A percentile compares a stretch with the other conserved stretches of the same genome.
phyloP scores from a whole-genome alignment of 2,329 filamentous ascomycete species.

The Trichoderma sp. region DNA sequence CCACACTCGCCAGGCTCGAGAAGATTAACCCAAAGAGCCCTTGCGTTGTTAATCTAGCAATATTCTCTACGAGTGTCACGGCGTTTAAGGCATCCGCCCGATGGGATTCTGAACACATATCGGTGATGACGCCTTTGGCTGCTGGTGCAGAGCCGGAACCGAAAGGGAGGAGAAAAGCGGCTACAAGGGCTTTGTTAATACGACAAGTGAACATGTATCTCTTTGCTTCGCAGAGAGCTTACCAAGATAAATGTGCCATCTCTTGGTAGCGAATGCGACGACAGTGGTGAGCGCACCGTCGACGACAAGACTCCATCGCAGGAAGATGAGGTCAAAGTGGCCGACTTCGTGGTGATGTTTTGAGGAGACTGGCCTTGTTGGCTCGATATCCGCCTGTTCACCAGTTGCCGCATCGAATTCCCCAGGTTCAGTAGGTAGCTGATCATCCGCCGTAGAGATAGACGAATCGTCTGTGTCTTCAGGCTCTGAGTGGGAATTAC shows the following conservation, averaged over 20 bases:
- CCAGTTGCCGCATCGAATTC: conserved; percentile 43
- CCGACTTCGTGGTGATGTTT: conserved; percentile 46
- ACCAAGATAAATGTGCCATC: conserved; percentile 68
- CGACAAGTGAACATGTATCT: not conserved
- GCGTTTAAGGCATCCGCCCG: conserved; percentile 66
- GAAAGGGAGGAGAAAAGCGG: conserved; percentile 63
- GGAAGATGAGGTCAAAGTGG: conserved; percentile 65
- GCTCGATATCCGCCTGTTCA: conserved; percentile 46
- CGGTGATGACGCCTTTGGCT: conserved; percentile 70
- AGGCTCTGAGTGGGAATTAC: not conserved
- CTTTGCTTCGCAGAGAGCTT: conserved; percentile 20
- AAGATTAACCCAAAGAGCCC: conserved; percentile 68
- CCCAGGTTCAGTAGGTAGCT: conserved; percentile 39
- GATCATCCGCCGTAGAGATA: not conserved
- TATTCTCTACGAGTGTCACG: conserved; percentile 68
- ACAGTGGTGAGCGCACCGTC: conserved; percentile 64
- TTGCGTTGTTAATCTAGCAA: conserved; percentile 62
- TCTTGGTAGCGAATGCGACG: conserved; percentile 58
- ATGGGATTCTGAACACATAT: conserved; percentile 63
- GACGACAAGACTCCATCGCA: conserved; percentile 62
- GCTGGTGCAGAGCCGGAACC: conserved; percentile 68
- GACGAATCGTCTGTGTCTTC: conserved; percentile 3
- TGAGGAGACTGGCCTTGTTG: conserved; percentile 31
- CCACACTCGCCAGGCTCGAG: conserved; percentile 58
- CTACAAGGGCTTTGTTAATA: conserved; percentile 30